Conservation (phyloP, 2,329 filamentous ascomycete species). For the Beauveria medogensis region DNA sequence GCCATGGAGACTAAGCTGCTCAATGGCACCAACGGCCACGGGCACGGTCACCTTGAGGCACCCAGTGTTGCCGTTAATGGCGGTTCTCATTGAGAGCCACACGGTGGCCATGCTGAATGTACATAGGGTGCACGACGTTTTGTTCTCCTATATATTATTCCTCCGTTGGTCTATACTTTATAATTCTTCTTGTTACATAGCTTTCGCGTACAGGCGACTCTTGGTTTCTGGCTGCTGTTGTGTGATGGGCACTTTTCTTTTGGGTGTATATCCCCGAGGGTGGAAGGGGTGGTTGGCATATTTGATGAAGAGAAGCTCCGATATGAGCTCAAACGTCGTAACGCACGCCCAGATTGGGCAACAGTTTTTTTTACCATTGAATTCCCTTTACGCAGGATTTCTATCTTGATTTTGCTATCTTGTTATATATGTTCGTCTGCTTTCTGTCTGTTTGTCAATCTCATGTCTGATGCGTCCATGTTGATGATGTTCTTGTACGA, state of each 20-base stretch:
- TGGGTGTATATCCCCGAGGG: neutral
- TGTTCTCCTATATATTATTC: neutral
- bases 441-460: neutral
- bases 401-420: neutral
- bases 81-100: neutral
- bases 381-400: neutral
- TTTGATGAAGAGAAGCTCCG: neutral
- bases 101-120: neutral
- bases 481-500: constrained; percentile 4
- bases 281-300: constrained; percentile 2
- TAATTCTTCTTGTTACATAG: constrained; percentile 6
- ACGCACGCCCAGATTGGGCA: neutral
- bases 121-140: neutral
- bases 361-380: neutral
- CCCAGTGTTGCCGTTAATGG: constrained; percentile 24
- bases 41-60: constrained; percentile 16
- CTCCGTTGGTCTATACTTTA: neutral
- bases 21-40: constrained; percentile 12
- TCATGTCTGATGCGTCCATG: neutral
- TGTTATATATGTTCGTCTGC: neutral
- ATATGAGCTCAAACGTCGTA: neutral
- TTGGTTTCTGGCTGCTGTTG: neutral
- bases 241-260: constrained; percentile 13
- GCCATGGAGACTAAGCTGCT: constrained; percentile 29
- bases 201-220: neutral